These are phyloP conservation scores for Leccinum angustisporum DNA, from an alignment of 1,284 basidiomycete species.

Conservation along the genomic window DNA sequence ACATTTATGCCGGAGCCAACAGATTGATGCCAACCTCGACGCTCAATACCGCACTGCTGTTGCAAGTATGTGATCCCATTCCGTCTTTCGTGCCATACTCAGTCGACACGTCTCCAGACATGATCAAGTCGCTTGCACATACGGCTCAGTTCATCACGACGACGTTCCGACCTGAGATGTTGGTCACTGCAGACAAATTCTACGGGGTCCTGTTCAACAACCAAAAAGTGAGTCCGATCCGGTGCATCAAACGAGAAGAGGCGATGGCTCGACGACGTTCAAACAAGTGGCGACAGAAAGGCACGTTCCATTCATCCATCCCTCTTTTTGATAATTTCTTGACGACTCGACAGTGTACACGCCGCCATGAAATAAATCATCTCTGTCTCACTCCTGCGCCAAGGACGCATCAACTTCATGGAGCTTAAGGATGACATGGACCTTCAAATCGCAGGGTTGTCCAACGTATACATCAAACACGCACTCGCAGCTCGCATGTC, in stretches of 20 bases:
- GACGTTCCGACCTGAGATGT: conserved; percentile 97
- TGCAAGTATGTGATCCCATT: conserved; percentile 60
- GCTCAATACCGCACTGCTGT: conserved; percentile 98
- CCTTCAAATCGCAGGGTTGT: too few species aligned
- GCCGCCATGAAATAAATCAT: too few species aligned
- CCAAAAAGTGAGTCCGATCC: conserved; percentile 89
- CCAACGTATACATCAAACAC: too few species aligned
- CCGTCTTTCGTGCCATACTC: neutral
- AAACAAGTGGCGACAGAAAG: too few species aligned
- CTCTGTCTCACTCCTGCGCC: too few species aligned
- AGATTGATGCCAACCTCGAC: conserved; percentile 98
- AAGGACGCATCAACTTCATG: too few species aligned
- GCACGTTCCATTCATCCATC: too few species aligned
- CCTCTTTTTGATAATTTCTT: too few species aligned
- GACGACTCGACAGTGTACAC: too few species aligned
- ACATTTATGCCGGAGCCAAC: conserved; percentile 3
- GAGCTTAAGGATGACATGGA: too few species aligned
- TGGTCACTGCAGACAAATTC: conserved; percentile 92
- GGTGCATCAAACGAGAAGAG: conserved; percentile 79
- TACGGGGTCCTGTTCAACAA: conserved; percentile 99
- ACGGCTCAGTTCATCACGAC: conserved; percentile 98
- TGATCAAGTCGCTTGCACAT: conserved; percentile 89
- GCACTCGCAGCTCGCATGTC: too few species aligned
- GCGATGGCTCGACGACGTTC: conserved; percentile 50
- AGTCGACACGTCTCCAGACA: conserved; percentile 33